A percentile compares a stretch with the other conserved stretches of the same genome.
Evolutionary conservation across 768 basidiomycete genomes (phyloP).

Genomic region (Termitomyces sp.): DNA sequence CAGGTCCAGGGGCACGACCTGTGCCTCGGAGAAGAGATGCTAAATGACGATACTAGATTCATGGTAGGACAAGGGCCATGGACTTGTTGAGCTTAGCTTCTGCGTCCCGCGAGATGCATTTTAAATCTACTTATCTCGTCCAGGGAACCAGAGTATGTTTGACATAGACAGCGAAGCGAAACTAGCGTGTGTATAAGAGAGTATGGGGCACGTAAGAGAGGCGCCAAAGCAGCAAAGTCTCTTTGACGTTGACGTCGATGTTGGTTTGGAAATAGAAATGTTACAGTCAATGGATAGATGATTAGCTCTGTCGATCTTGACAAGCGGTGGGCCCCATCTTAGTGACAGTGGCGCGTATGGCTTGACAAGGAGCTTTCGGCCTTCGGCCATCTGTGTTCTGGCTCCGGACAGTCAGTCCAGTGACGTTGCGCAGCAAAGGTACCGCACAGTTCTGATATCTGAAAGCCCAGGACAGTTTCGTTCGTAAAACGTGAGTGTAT

Average conservation of each 20-base stretch:
- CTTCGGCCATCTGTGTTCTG: too few relatives aligned
- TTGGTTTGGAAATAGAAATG: background rate
- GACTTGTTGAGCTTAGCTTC: background rate
- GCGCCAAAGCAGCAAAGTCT: background rate
- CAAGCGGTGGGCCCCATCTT: background rate
- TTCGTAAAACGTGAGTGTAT: too few relatives aligned
- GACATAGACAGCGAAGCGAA: background rate
- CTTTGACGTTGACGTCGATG: slow-evolving; percentile 1
- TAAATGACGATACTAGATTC: too few relatives aligned
- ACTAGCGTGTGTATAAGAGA: background rate
- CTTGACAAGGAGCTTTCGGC: background rate
- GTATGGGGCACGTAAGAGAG: background rate
- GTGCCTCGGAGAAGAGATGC: background rate
- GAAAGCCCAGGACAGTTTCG: too few relatives aligned
- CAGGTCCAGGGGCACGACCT: slow-evolving; percentile 1
- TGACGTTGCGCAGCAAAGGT: too few relatives aligned
- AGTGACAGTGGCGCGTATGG: background rate
- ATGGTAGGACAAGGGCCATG: background rate
- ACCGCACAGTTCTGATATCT: too few relatives aligned
- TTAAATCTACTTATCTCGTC: background rate
- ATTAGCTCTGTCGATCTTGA: slow-evolving; percentile 5
- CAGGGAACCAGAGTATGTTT: background rate
- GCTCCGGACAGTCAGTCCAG: too few relatives aligned
- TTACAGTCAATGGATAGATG: background rate
- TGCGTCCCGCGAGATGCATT: background rate